A percentile compares a stretch with the other conserved stretches of the same genome.
These are phyloP conservation scores for Blastocystis sp. DNA, from an alignment of 352 stramenopile species.

Conservation along the genomic window DNA sequence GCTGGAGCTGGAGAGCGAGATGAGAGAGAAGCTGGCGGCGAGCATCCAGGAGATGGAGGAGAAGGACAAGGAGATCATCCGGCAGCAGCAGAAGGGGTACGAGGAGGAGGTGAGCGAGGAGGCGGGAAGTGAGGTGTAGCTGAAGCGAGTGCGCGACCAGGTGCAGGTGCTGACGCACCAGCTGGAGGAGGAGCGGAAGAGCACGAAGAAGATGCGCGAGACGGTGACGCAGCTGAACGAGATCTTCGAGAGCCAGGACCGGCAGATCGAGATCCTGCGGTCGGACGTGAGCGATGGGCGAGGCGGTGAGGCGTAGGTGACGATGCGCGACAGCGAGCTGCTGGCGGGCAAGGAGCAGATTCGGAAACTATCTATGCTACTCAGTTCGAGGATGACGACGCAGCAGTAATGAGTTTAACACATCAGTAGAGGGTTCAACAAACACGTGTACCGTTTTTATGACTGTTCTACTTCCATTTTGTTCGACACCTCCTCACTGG, in stretches of 20 bases:
- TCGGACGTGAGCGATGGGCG: background rate
- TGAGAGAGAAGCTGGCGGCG: background rate
- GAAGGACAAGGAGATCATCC: slow-evolving; percentile 73
- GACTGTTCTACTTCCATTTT: slow-evolving; percentile 48
- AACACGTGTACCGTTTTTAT: slow-evolving; percentile 1
- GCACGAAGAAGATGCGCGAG: slow-evolving; percentile 65
- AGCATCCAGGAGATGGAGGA: slow-evolving; percentile 67
- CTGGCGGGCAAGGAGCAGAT: slow-evolving; percentile 70
- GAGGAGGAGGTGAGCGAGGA: slow-evolving; percentile 38
- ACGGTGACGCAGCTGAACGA: slow-evolving; percentile 69
- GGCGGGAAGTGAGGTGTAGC: background rate
- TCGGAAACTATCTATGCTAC: slow-evolving; percentile 49
- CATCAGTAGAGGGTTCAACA: too few species aligned
- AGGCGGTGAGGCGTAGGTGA: slow-evolving; percentile 11
- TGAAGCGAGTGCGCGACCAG: slow-evolving; percentile 46
- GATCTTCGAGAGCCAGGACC: slow-evolving; percentile 60
- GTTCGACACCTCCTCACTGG: background rate
- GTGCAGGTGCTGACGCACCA: slow-evolving; percentile 33
- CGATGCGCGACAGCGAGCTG: slow-evolving; percentile 65
- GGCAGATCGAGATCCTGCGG: slow-evolving; percentile 68
- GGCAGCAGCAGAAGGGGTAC: slow-evolving; percentile 70
- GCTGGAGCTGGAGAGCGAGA: slow-evolving; percentile 48
- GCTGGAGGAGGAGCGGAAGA: slow-evolving; percentile 68
- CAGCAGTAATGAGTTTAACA: slow-evolving; percentile 20
- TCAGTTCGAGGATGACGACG: slow-evolving; percentile 42